A percentile compares a stretch with the other conserved stretches of the same genome.
Evolutionary conservation across 2,329 filamentous ascomycete species (phyloP).

Genomic region (Colletotrichum endophyticum): DNA sequence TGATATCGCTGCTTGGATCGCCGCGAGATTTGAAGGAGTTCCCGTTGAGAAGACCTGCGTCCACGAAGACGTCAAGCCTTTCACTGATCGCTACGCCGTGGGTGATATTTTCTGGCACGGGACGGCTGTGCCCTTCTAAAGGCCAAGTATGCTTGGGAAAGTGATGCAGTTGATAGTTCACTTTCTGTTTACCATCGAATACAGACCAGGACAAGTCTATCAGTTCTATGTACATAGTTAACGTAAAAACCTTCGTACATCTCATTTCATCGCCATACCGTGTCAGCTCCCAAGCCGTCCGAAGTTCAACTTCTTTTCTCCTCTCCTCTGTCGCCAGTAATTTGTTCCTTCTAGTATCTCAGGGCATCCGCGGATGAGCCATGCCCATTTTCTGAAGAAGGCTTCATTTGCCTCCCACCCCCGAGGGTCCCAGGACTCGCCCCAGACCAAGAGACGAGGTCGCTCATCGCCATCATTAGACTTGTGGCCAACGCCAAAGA

Average conservation of each 20-base stretch:
- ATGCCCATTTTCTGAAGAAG: conserved; percentile 51
- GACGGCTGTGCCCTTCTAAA: neutral
- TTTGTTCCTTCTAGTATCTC: conserved; percentile 42
- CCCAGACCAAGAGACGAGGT: conserved; percentile 51
- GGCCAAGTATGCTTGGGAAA: neutral
- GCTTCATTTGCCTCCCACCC: conserved; percentile 52
- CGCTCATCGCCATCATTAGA: neutral
- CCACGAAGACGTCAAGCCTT: neutral
- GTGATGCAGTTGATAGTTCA: neutral
- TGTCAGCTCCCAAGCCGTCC: neutral
- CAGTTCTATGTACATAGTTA: neutral
- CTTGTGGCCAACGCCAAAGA: neutral
- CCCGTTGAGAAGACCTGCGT: neutral
- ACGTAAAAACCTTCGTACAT: neutral
- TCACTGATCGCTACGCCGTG: neutral
- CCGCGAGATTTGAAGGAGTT: neutral
- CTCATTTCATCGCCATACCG: neutral
- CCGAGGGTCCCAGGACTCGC: conserved; percentile 44
- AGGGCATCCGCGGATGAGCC: conserved; percentile 38
- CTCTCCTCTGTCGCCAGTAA: conserved; percentile 30
- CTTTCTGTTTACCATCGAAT: neutral
- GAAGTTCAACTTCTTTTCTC: neutral
- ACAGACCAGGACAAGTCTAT: neutral
- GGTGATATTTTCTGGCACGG: neutral
- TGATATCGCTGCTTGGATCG: neutral